phyloP scores from a whole-genome alignment of 2,329 filamentous ascomycete genomes.

The Pseudonectria buxi region DNA sequence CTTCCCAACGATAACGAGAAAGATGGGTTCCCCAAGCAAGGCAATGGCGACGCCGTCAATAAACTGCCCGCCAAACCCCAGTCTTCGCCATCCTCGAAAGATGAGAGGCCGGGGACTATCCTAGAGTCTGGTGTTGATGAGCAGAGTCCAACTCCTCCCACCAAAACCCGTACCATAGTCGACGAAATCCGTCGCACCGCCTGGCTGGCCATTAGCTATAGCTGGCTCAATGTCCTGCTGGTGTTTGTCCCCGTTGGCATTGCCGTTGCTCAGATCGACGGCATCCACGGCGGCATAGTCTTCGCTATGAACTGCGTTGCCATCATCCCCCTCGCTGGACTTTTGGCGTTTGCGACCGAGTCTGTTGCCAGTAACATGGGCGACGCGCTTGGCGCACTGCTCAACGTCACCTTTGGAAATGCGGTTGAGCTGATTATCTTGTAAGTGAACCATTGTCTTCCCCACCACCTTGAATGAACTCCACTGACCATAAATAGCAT shows the following conservation, averaged over 20 bases:
- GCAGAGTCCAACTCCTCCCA: constrained; percentile 25
- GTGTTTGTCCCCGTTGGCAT: constrained; percentile 77
- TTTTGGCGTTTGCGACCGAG: constrained; percentile 68
- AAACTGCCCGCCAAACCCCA: constrained; percentile 18
- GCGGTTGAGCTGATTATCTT: constrained; percentile 77
- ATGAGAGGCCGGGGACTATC: constrained; percentile 52
- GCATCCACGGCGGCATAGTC: constrained; percentile 52
- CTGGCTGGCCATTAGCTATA: constrained; percentile 58
- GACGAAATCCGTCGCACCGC: constrained; percentile 44
- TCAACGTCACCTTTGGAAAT: constrained; percentile 75
- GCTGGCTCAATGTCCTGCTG: constrained; percentile 71
- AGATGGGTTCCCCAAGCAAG: constrained; percentile 1
- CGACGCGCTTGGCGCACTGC: constrained; percentile 63
- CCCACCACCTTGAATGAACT: neutral
- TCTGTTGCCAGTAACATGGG: constrained; percentile 66
- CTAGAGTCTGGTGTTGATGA: constrained; percentile 29
- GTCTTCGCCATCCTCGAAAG: constrained; percentile 41
- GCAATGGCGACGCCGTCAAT: constrained; percentile 18
- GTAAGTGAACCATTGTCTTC: constrained; percentile 28
- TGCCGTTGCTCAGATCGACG: constrained; percentile 47
- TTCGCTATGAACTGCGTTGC: constrained; percentile 72
- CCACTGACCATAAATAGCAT: constrained; percentile 34
- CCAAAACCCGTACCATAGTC: constrained; percentile 32
- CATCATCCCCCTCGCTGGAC: constrained; percentile 66
- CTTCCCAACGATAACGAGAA: constrained; percentile 12